phyloP scores from a whole-genome alignment of 75 land plant genomes.

The Sequoia sempervirens region DNA sequence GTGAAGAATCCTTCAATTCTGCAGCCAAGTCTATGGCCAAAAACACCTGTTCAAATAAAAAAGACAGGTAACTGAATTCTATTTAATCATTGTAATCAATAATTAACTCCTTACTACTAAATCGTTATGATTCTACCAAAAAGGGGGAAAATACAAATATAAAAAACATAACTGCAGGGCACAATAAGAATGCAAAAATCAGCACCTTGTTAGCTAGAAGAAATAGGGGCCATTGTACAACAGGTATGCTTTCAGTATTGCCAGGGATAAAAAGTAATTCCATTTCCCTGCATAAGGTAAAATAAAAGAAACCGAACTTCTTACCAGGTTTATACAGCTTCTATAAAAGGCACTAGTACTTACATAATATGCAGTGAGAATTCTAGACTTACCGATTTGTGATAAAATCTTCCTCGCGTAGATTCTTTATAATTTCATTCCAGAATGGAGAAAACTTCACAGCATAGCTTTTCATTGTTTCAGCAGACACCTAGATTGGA shows the following conservation, averaged over 20 bases:
- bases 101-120: background rate
- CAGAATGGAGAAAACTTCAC: conserved; percentile 79
- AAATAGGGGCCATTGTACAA: conserved; percentile 96
- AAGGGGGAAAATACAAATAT: background rate
- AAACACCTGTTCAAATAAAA: conserved; percentile 47
- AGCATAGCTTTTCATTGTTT: conserved; percentile 44
- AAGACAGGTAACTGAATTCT: background rate
- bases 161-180: background rate
- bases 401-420: conserved; percentile 84
- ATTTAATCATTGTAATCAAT: background rate
- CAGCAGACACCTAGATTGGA: background rate
- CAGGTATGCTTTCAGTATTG: conserved; percentile 46
- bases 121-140: background rate
- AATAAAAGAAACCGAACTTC: background rate
- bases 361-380: background rate
- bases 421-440: conserved; percentile 78
- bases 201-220: conserved; percentile 91
- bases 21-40: conserved; percentile 73
- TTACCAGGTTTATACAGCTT: background rate
- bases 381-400: conserved; percentile 47
- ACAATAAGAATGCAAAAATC: background rate
- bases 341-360: background rate
- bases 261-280: conserved; percentile 73
- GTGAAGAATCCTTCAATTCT: conserved; percentile 62
- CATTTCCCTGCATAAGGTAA: conserved; percentile 47